Base-by-base conservation (phyloP, 1,284 basidiomycete species). In the Rhodotorula sp. region DNA sequence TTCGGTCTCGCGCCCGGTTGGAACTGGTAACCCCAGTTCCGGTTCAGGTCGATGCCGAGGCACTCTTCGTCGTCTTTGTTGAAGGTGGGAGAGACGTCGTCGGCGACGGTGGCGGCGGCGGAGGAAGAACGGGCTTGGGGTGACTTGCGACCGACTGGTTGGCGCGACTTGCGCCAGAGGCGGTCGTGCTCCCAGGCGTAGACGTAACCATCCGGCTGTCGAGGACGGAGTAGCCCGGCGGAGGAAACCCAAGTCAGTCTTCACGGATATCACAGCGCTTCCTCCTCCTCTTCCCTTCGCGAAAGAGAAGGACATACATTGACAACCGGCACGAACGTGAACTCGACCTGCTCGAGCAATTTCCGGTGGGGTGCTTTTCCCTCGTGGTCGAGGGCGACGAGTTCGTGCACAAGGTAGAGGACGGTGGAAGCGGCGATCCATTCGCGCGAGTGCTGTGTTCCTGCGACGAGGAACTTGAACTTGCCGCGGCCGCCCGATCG, bases 161-260 rank as follows among this genome's bases (percentile, higher is more conserved):
- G 89, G 3, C 91, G 85, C 77, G 91, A 93, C 83, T 94, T 93
- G 79, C 90, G 87, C 91, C 91, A 94, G 76, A 90, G 86, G 1
- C 92, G 85, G 70, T 90, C 59, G 87, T 31, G 31, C 28, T 87
- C 85, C 80, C 84, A 85, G 4, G 83, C 88, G 78, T 88, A 90
- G 3, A 83, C 85, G 78, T 92, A 93, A 0, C 92, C 92, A 77
- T 95, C 92, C 10, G 91, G 91, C 68, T 69, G 48, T 2, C 12
- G 10, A 34, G 34, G 34, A 6, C 34, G 34, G 1, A 34, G 5
- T 5, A 34, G 7, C 1, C 5, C 34, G 2, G 45, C 26, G 10
- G 3, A 23, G 34, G 21, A 26, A n/a, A 52, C 10, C 38, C 7
- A 0, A 5, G 60, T 62, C 34, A 62, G 60, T 3, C n/a, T n/a